Percentiles rank a stretch among this genome's conserved stretches.
Conservation (phyloP, 1,284 basidiomycete genomes). For the Apiotrichum sp. region DNA sequence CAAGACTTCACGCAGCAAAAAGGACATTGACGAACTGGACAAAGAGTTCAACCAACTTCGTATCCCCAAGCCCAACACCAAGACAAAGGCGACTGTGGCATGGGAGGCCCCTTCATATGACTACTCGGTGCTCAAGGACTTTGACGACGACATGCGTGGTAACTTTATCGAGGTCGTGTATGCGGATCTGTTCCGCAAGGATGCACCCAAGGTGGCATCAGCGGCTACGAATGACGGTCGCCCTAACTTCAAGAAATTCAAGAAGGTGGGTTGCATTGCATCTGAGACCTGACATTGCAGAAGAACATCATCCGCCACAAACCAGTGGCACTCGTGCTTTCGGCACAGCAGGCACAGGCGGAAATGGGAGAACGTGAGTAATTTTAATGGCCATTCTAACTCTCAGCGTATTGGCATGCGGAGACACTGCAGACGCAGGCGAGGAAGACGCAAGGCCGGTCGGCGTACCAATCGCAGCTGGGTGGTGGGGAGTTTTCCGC, state of each 20-base stretch:
- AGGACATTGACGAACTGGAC: conserved; percentile 59
- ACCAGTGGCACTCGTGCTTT: conserved; percentile 34
- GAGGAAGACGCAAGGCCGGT: conserved; percentile 4
- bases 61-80: conserved; percentile 63
- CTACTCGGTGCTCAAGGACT: conserved; percentile 57
- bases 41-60: conserved; percentile 74
- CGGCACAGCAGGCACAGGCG: conserved; percentile 25
- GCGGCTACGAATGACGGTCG: conserved; percentile 51
- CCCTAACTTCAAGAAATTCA: conserved; percentile 82
- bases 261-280: conserved; percentile 44
- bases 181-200: conserved; percentile 47
- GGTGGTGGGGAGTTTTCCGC: not conserved
- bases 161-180: conserved; percentile 75
- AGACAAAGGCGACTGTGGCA: conserved; percentile 6
- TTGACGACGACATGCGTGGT: conserved; percentile 66
- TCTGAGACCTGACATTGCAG: conserved; percentile 2
- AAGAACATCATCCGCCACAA: conserved; percentile 33
- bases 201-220: conserved; percentile 35
- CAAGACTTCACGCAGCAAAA: conserved; percentile 25
- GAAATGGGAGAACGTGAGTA: conserved; percentile 43
- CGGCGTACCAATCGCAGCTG: conserved; percentile 5
- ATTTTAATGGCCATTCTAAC: not conserved
- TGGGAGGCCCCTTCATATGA: conserved; percentile 22
- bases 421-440: conserved; percentile 15
- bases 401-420: conserved; percentile 37